Base-by-base conservation (phyloP, 2,329 filamentous ascomycete genomes). In the Sordariomycetes sp. region DNA sequence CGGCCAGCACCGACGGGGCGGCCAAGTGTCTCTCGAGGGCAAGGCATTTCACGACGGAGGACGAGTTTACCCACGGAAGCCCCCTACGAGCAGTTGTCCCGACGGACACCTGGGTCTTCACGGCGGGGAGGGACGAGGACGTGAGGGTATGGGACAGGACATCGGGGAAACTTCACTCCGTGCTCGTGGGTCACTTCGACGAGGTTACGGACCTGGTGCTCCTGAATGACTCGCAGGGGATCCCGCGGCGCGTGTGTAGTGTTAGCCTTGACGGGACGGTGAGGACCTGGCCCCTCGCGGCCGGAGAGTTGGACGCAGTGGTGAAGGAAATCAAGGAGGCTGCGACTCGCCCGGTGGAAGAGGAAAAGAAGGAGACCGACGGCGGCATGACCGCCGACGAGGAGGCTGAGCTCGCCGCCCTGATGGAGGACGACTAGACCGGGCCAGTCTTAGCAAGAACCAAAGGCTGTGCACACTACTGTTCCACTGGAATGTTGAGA, bases 261-360 rank as follows among this genome's bases (percentile, higher is more conserved):
- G 88, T 94, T 58, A 85, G 89, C 62, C 95, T 97, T 64, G 94
- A 99, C 72, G 88, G 86, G 2, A 97, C 94, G 0, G 79, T 97
- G 46, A 83, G 94, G 65, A 83, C 80, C 58, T 99, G 94, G 94
- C 85, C 86, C 14, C 73, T 97, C 57, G 79, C 78, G 55, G 83
- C 80, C 79, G 80, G 67, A 20, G 76, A 74, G 28, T 68, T 84
- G n/a, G 79, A 82, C 59, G 73, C 72, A 16, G 67, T 77, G 22
- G 74, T 80, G 14, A 67, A 75, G 63, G 75, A 72, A 63, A 74
- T 76, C 2, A 62, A 67, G 53, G 70, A 78, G 63, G 76, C 75
- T 55, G 67, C 70, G 58, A 79, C 82, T 63, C 78, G 73, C 60
- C 81, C 80, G 2, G 72, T 73, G 34, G 74, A 74, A 46, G 77